Evolutionary conservation across 352 stramenopile genomes (phyloP).

Genomic region (Phytophthora constricta): DNA sequence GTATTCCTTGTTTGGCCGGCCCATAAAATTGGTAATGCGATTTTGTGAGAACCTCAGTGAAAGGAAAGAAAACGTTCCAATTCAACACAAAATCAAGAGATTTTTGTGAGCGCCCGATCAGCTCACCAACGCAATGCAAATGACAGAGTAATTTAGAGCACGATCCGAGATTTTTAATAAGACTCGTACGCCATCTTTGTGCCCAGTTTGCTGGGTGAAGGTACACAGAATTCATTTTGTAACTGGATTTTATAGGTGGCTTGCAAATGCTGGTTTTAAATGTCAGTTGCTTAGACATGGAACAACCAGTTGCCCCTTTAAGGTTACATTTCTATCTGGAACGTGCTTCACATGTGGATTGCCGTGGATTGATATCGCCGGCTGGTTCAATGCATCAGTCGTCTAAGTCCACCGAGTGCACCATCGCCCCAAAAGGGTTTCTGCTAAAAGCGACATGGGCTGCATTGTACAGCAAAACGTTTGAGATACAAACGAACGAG

Average conservation of each 20-base stretch:
- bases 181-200: too few species aligned
- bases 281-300: background rate
- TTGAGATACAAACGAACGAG: background rate
- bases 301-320: background rate
- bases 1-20: background rate
- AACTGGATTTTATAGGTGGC: background rate
- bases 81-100: too few species aligned
- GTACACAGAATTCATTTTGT: background rate
- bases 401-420: background rate
- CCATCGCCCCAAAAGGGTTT: background rate
- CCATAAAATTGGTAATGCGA: background rate
- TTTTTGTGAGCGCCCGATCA: too few species aligned
- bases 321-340: background rate
- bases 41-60: background rate
- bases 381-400: background rate
- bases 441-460: background rate
- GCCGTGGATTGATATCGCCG: background rate
- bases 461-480: background rate
- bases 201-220: background rate
- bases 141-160: too few species aligned
- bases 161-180: background rate
- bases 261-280: background rate
- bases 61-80: too few species aligned
- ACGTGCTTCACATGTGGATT: background rate
- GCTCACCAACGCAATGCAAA: too few species aligned